Conservation (phyloP, 2,329 filamentous ascomycete genomes). For the Ophiostoma fasciatum region DNA sequence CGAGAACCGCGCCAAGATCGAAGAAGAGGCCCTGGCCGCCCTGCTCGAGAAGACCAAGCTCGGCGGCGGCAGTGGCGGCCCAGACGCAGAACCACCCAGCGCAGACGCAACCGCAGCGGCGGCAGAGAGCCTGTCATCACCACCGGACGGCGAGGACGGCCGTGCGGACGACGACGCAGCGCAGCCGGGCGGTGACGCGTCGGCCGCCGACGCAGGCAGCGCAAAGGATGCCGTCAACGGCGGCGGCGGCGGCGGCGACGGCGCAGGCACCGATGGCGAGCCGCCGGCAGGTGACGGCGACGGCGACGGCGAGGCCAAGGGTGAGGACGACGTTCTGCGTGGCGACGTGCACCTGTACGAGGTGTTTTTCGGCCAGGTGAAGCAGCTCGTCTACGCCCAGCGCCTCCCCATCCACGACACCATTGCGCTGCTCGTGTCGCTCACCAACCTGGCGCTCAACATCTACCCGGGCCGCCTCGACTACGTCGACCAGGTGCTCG, state of each 20-base stretch:
- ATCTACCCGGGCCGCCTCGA: conserved; percentile 88
- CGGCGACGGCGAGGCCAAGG: conserved; percentile 13
- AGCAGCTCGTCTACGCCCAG: conserved; percentile 82
- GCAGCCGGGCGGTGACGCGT: conserved; percentile 19
- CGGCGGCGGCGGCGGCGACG: conserved; percentile 24
- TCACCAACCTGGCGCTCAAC: conserved; percentile 85
- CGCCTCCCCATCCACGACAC: conserved; percentile 88
- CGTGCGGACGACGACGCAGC: conserved; percentile 21
- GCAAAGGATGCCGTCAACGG: conserved; percentile 21
- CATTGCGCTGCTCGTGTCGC: conserved; percentile 82
- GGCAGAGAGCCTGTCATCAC: no score
- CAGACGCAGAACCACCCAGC: background rate
- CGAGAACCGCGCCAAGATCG: conserved; percentile 59
- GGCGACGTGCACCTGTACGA: conserved; percentile 77
- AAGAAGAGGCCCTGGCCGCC: conserved; percentile 68
- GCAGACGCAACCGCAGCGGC: conserved; percentile 12
- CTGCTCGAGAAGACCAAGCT: conserved; percentile 68
- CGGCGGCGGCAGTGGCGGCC: conserved; percentile 19
- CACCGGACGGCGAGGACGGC: conserved; percentile 16
- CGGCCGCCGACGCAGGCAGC: conserved; percentile 17
- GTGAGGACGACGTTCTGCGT: background rate
- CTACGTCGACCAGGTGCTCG: conserved; percentile 87
- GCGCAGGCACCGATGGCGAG: conserved; percentile 11
- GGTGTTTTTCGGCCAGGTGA: conserved; percentile 92
- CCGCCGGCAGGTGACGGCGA: conserved; percentile 12